phyloP scores from a whole-genome alignment of 2,329 filamentous ascomycete genomes.

The Periconia macrospinosa region DNA sequence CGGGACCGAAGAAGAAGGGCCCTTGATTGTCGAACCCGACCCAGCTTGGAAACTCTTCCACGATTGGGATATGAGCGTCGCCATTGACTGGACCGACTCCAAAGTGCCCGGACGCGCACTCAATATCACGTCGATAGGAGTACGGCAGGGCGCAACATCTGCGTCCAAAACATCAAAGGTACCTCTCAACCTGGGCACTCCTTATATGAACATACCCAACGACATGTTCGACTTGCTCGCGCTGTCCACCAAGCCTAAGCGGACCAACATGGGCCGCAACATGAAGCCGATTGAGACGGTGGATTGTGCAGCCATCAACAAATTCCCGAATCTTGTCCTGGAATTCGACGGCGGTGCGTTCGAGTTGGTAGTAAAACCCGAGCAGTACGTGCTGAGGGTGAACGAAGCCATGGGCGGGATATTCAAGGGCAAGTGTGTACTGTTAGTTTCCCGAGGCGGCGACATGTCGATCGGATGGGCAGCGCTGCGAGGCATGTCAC shows the following conservation, averaged over 20 bases:
- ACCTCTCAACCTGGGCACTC: slow-evolving; percentile 4
- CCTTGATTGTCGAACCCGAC: slow-evolving; percentile 7
- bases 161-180: slow-evolving; percentile 1
- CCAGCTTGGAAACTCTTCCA: slow-evolving; percentile 11
- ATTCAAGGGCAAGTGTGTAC: slow-evolving; percentile 6
- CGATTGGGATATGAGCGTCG: slow-evolving; percentile 10
- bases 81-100: slow-evolving; percentile 4
- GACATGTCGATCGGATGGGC: slow-evolving; percentile 7
- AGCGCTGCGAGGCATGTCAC: slow-evolving; percentile 6
- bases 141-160: neutral
- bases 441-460: slow-evolving; percentile 2
- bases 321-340: slow-evolving; percentile 5
- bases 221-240: slow-evolving; percentile 6
- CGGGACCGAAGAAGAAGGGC: slow-evolving; percentile 9
- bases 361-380: slow-evolving; percentile 5
- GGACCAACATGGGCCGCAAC: slow-evolving; percentile 5
- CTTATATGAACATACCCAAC: slow-evolving; percentile 4
- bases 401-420: slow-evolving; percentile 6
- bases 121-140: slow-evolving; percentile 5
- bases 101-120: slow-evolving; percentile 4
- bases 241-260: neutral
- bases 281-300: slow-evolving; percentile 4
- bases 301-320: slow-evolving; percentile 2
- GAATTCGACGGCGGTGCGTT: slow-evolving; percentile 3
- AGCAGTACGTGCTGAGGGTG: slow-evolving; percentile 7